These are phyloP conservation scores for Violaceomyces palustris DNA, from an alignment of 1,284 basidiomycete species.

Conservation along the genomic window DNA sequence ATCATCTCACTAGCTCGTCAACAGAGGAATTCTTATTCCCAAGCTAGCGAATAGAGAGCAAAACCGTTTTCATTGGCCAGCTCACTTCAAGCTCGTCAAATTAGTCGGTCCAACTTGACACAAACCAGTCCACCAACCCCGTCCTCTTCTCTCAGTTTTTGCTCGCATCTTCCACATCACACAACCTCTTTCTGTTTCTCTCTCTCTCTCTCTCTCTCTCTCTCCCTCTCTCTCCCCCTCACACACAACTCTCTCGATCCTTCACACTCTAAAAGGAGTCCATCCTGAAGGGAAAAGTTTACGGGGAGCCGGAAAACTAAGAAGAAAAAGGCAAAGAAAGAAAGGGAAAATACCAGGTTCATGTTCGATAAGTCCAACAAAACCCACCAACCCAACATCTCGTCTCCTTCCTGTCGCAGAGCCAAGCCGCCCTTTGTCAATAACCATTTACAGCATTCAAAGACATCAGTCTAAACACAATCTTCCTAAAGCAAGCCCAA, in stretches of 20 bases:
- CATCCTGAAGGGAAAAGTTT: background rate
- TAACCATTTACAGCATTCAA: slow-evolving; percentile 4
- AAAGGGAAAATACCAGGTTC: slow-evolving; percentile 8
- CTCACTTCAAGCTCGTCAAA: no score
- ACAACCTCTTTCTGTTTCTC: background rate
- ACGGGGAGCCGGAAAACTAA: slow-evolving; percentile 7
- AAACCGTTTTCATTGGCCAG: no score
- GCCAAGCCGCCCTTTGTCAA: slow-evolving; percentile 28
- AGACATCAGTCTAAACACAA: background rate
- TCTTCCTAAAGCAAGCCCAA: background rate
- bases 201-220: background rate
- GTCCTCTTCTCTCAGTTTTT: slow-evolving; percentile 3
- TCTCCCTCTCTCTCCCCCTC: background rate
- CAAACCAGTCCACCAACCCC: no score
- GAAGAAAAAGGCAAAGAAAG: slow-evolving; percentile 4
- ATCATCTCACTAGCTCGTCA: no score
- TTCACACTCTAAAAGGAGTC: background rate
- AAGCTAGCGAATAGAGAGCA: no score
- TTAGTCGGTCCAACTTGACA: no score
- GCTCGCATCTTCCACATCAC: background rate
- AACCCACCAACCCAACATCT: background rate
- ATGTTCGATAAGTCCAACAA: background rate
- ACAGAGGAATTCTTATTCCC: no score
- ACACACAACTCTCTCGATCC: background rate
- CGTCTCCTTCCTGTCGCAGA: slow-evolving; percentile 28